Evolutionary conservation across 1,284 basidiomycete species (phyloP).

Genomic region (Fomitopsis betulina): DNA sequence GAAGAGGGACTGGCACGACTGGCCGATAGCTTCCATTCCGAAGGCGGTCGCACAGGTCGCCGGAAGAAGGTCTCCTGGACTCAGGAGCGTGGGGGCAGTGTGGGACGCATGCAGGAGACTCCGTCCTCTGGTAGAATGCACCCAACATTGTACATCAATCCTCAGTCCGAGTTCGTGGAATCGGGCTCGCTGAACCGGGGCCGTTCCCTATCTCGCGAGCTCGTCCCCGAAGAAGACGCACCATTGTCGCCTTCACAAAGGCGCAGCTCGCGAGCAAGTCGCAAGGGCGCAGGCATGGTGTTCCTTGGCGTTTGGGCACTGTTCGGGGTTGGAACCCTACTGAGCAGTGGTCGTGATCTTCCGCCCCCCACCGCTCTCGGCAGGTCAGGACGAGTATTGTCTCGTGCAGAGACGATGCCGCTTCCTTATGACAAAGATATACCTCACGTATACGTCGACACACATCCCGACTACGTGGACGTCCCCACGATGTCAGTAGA

Average conservation of each 20-base stretch:
- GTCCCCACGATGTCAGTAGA: neutral
- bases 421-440: neutral
- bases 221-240: slow-evolving; percentile 11
- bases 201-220: slow-evolving; percentile 36
- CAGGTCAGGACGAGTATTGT: slow-evolving; percentile 29
- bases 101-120: slow-evolving; percentile 29
- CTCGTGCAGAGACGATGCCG: slow-evolving; percentile 13
- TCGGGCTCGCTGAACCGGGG: slow-evolving; percentile 36
- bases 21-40: slow-evolving; percentile 70
- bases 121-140: slow-evolving; percentile 23
- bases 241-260: slow-evolving; percentile 22
- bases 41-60: slow-evolving; percentile 41
- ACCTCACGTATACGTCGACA: neutral
- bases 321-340: slow-evolving; percentile 56
- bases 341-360: slow-evolving; percentile 26
- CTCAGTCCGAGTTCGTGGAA: slow-evolving; percentile 19
- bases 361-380: slow-evolving; percentile 13
- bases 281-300: slow-evolving; percentile 64
- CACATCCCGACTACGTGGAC: slow-evolving; percentile 1
- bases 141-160: slow-evolving; percentile 28
- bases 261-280: slow-evolving; percentile 53
- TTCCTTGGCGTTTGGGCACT: slow-evolving; percentile 69
- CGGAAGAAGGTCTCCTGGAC: slow-evolving; percentile 65
- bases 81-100: slow-evolving; percentile 43
- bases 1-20: slow-evolving; percentile 50